These are phyloP conservation scores for Neofusicoccum parvum DNA, from an alignment of 2,329 filamentous ascomycete species.

Conservation along the genomic window DNA sequence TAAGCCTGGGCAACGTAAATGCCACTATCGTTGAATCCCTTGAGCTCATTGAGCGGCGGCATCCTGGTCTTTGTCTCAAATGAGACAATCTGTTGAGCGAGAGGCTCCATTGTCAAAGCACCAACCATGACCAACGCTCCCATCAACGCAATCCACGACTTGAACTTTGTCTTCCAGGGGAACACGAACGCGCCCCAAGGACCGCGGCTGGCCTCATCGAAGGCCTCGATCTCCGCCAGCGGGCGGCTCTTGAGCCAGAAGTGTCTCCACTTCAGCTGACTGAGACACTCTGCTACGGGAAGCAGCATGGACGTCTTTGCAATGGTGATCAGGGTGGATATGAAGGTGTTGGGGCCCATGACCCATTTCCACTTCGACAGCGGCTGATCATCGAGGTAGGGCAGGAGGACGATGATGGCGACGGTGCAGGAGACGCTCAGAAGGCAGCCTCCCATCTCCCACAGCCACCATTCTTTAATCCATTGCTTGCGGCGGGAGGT, in stretches of 20 bases:
- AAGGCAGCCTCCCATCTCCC: constrained; percentile 14
- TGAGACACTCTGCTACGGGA: constrained; percentile 33
- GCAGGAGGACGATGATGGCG: constrained; percentile 21
- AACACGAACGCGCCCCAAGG: constrained; percentile 1
- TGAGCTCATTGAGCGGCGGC: background rate
- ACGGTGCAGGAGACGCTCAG: constrained; percentile 19
- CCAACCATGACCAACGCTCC: constrained; percentile 20
- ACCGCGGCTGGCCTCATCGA: constrained; percentile 33
- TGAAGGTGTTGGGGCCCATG: constrained; percentile 32
- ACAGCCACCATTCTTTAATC: constrained; percentile 7
- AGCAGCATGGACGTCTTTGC: constrained; percentile 36
- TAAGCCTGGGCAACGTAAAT: background rate
- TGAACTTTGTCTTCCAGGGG: background rate
- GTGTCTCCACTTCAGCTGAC: constrained; percentile 42
- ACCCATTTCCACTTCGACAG: constrained; percentile 20
- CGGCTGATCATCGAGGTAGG: constrained; percentile 17
- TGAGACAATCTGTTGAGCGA: constrained; percentile 23
- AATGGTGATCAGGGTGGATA: constrained; percentile 38
- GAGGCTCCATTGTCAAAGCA: constrained; percentile 20
- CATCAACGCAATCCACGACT: background rate
- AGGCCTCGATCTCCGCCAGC: constrained; percentile 32
- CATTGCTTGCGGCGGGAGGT: background rate
- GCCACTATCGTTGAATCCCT: background rate
- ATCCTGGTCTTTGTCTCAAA: constrained; percentile 10
- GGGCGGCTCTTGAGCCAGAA: constrained; percentile 24